Evolutionary conservation across 169 alveolate species (phyloP), one percentile per base, ranked within the genome.

Genomic region (Neospora caninum): DNA sequence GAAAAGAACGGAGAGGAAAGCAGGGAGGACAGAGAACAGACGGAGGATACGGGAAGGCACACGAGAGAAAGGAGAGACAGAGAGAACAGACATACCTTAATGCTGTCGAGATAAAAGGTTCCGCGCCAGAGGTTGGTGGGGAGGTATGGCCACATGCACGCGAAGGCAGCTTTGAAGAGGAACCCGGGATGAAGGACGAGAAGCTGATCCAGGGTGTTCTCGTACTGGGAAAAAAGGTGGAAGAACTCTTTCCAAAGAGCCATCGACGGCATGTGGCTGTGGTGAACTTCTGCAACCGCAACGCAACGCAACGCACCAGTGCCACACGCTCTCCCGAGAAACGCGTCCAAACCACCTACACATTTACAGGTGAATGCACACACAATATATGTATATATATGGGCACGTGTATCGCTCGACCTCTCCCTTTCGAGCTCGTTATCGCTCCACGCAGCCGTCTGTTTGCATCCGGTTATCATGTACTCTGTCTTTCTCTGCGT

Each of bases 71-170:
- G n/a, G 73, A 64, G 31, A 6, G 73, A 29, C 4, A 22, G 73
- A 27, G 34, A 7, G 38, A 73, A 29, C 4, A 22, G 73, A 27
- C n/a, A 7, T 73, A 73, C 94, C 82, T 91, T 45, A 6, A 91
- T 36, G 43, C 88, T n/a, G 36, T 91, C 45, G 49, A 91, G 78
- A 78, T 91, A 91, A 39, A 36, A 58, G 22, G 94, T 91, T 36
- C 94, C 94, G 41, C 25, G 38, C 94, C 94, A 91, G 25, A 91
- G 88, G 31, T 91, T 88, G 43, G 89, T 31, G 78, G 94, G 70
- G 29, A 91, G 73, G 94, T 80, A 91, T 13, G 94, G 94, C 88
- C 94, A 70, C 53, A 88, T 54, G 80, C 94, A 91, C 7, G 91
- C 58, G 69, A 91, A 80, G 67, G 94, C 94, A 10, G 94, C 94